A percentile compares a stretch with the other conserved stretches of the same genome.
Evolutionary conservation across 2,329 filamentous ascomycete genomes (phyloP).

Genomic region (Arthroderma sp.): DNA sequence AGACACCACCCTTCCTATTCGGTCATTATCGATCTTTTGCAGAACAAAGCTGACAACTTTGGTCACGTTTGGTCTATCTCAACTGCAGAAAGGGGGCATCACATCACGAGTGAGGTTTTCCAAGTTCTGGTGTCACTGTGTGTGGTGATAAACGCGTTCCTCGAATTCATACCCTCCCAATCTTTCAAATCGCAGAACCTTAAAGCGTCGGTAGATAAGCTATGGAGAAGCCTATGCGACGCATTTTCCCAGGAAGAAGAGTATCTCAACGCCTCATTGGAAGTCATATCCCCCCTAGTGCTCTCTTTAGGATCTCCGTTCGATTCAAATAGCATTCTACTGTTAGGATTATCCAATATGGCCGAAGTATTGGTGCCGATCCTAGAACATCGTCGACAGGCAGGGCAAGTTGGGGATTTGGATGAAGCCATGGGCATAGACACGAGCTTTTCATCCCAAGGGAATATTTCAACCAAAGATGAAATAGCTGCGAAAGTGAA

Average conservation of each 20-base stretch:
- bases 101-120: constrained; percentile 38
- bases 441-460: constrained; percentile 20
- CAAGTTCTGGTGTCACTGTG: constrained; percentile 38
- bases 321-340: constrained; percentile 12
- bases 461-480: constrained; percentile 13
- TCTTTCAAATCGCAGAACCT: constrained; percentile 20
- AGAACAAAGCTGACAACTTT: constrained; percentile 34
- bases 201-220: constrained; percentile 15
- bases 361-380: constrained; percentile 18
- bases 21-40: constrained; percentile 33
- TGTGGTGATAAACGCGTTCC: constrained; percentile 27
- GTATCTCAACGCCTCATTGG: constrained; percentile 21
- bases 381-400: constrained; percentile 18
- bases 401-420: neutral
- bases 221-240: constrained; percentile 26
- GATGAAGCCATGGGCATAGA: constrained; percentile 34
- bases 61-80: constrained; percentile 32
- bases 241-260: constrained; percentile 17
- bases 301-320: constrained; percentile 12
- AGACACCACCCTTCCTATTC: constrained; percentile 23
- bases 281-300: constrained; percentile 24
- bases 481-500: constrained; percentile 18
- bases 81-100: constrained; percentile 29
- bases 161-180: constrained; percentile 22
- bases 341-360: constrained; percentile 16